Conservation (phyloP, 2,329 filamentous ascomycete species). For the Aspergillus niger region DNA sequence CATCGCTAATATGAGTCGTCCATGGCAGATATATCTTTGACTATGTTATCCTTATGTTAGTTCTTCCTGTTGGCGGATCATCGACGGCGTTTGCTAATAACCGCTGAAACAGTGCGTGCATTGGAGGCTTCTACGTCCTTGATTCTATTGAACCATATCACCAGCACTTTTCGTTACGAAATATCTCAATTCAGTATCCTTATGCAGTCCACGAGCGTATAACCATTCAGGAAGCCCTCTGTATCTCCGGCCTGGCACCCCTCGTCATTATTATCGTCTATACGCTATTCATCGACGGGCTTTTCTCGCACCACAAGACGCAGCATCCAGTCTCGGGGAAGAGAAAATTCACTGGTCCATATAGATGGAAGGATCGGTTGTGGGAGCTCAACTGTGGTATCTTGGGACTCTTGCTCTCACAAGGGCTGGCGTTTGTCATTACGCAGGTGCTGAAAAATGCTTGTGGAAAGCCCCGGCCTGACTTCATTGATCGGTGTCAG, state of each 20-base stretch:
- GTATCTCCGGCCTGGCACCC: slow-evolving; percentile 54
- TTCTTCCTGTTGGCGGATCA: slow-evolving; percentile 7
- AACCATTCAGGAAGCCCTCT: slow-evolving; percentile 51
- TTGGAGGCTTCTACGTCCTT: slow-evolving; percentile 54
- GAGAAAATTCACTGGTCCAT: slow-evolving; percentile 47
- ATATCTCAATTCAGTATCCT: slow-evolving; percentile 60
- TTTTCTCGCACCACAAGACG: slow-evolving; percentile 56
- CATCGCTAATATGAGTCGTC: slow-evolving; percentile 3
- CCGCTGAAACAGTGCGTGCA: slow-evolving; percentile 48
- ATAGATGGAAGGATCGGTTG: slow-evolving; percentile 58
- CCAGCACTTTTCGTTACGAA: slow-evolving; percentile 59
- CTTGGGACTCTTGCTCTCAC: slow-evolving; percentile 57
- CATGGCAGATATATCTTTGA: slow-evolving; percentile 56
- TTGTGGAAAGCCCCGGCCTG: slow-evolving; percentile 61
- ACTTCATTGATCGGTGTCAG: slow-evolving; percentile 59
- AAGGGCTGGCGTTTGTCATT: slow-evolving; percentile 59
- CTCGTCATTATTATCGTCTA: slow-evolving; percentile 56
- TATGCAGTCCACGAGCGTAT: slow-evolving; percentile 59
- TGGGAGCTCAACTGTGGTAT: slow-evolving; percentile 65
- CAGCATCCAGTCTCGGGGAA: slow-evolving; percentile 37
- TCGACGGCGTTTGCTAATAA: slow-evolving; percentile 12
- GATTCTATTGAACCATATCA: slow-evolving; percentile 58
- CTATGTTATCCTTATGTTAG: slow-evolving; percentile 62
- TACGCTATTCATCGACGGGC: slow-evolving; percentile 59
- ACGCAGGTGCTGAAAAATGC: slow-evolving; percentile 61